phyloP scores from a whole-genome alignment of 805 yeast species.

The Lipomyces kockii region DNA sequence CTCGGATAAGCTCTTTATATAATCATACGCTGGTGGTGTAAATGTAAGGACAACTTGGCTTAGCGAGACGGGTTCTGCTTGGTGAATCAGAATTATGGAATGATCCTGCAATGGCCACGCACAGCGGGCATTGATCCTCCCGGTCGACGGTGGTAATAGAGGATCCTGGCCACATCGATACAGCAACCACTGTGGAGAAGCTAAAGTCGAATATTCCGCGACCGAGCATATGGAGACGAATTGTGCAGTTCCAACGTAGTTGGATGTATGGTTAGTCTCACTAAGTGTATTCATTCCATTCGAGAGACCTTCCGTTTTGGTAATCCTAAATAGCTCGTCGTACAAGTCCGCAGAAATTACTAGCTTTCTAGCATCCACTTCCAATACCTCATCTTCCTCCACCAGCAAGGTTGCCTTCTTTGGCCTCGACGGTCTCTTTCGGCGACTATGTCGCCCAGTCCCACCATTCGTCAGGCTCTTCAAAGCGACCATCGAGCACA shows the following conservation, averaged over 20 bases:
- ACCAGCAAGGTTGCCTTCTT: neutral
- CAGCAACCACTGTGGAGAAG: constrained; percentile 17
- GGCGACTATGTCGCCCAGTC: neutral
- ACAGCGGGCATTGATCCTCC: neutral
- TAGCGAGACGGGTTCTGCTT: constrained; percentile 42
- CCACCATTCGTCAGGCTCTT: neutral
- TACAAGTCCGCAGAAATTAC: neutral
- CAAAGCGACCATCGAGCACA: neutral
- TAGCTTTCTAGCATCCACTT: neutral
- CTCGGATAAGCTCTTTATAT: constrained; percentile 46
- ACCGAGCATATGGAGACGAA: constrained; percentile 12
- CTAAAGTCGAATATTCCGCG: constrained; percentile 1
- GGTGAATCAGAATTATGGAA: constrained; percentile 27
- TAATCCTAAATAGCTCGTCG: neutral
- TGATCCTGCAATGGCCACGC: constrained; percentile 9
- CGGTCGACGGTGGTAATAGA: constrained; percentile 23
- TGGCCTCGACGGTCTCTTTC: neutral
- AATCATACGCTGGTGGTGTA: constrained; percentile 54
- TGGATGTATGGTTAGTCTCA: neutral
- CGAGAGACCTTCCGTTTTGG: neutral
- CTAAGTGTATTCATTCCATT: neutral
- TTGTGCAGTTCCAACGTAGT: neutral
- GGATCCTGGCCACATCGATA: constrained; percentile 14
- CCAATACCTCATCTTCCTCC: neutral
- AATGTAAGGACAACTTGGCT: constrained; percentile 50